Conservation (phyloP, 345 rosid species). For the Eucalyptus brandiana region DNA sequence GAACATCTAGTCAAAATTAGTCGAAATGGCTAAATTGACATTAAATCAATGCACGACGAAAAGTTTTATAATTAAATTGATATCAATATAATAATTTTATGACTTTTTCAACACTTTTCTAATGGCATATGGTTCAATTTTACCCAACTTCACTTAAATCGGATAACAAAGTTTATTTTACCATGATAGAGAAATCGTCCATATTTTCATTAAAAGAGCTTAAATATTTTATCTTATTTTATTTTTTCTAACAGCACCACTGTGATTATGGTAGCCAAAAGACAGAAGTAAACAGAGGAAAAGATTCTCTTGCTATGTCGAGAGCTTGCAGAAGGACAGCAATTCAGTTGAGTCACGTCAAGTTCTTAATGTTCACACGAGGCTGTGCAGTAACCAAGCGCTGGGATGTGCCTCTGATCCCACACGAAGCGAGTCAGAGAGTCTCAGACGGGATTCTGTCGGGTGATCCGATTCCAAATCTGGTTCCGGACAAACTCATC, state of each 20-base stretch:
- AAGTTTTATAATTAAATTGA: too few species aligned
- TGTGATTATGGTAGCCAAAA: not conserved
- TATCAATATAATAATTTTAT: rapidly evolving
- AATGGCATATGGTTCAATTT: not conserved
- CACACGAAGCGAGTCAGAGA: not conserved
- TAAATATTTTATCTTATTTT: not conserved
- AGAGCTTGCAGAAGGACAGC: not conserved
- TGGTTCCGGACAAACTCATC: not conserved
- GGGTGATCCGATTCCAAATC: not conserved
- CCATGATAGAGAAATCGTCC: not conserved
- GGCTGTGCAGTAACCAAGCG: not conserved
- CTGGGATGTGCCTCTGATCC: not conserved
- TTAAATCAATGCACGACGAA: rapidly evolving
- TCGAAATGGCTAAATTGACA: rapidly evolving
- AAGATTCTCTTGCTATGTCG: not conserved
- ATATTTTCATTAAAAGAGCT: not conserved
- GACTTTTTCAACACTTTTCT: too few species aligned
- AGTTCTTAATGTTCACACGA: not conserved
- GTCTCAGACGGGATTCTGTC: not conserved
- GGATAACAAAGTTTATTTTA: not conserved
- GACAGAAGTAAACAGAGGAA: not conserved
- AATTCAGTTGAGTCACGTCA: not conserved
- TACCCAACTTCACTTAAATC: not conserved
- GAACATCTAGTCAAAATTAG: too few species aligned
- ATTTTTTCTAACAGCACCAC: not conserved